Evolutionary conservation across 1,284 basidiomycete species (phyloP), one percentile per base, ranked within the genome.

Genomic region (Ustilago sp.): DNA sequence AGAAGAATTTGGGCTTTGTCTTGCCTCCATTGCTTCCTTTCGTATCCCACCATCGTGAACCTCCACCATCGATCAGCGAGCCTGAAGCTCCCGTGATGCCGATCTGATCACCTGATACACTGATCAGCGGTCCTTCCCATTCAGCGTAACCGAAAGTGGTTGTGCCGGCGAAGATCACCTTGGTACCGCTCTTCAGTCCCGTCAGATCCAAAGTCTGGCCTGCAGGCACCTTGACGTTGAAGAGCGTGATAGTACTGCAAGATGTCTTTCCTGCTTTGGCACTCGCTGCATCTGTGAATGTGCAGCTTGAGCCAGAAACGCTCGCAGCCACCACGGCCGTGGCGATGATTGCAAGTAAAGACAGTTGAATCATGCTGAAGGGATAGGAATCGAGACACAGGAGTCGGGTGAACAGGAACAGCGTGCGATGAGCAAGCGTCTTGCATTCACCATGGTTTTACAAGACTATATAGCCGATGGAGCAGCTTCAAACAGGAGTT

Each of bases 121-220:
- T 39, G 36, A 78, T 63, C n/a, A 74, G 60, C 4, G 75, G 75
- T 8, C 75, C 75, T 5, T 23, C 36, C 75, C 75, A 77, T 36
- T 56, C 48, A 28, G 54, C 36, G 60, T 73, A 70, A 34, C 61
- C 70, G 28, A 77, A 77, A 0, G 70, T 70, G 2, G 75, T 77
- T 5, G 66, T 74, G 13, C 75, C 75, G 6, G 19, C 5, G 32
- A 77, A 77, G 4, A 73, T 39, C 36, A 77, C 66, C 45, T 55
- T 53, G 4, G 68, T 68, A 0, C 66, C 63, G 3, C 38, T 13
- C 5, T 48, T 63, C 17, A 77, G 66, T 2, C 38, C 54, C 8
- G 65, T 66, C 48, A 77, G 35, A 51, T 77, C 66, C 15, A 77
- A 60, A 36, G 74, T 76, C 47, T 64, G 34, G 2, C 65, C 65